phyloP scores from a whole-genome alignment of 2,329 filamentous ascomycete species.

The Xylariaceae sp. region DNA sequence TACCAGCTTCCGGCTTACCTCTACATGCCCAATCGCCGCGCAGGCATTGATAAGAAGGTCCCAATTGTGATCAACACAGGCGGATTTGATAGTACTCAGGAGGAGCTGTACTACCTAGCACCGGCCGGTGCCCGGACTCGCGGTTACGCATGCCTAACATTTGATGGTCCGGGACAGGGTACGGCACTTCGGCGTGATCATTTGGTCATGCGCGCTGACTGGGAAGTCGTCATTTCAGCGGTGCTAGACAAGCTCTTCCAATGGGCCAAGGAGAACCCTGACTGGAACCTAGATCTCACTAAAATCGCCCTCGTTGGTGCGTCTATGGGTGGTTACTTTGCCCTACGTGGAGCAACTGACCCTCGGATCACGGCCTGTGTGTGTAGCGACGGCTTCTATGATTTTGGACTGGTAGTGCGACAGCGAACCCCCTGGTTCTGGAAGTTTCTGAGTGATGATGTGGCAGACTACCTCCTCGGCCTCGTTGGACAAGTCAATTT shows the following conservation, averaged over 20 bases:
- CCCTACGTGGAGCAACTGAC: slow-evolving; percentile 50
- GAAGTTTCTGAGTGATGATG: too few species aligned
- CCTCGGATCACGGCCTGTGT: slow-evolving; percentile 52
- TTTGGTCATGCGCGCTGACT: slow-evolving; percentile 45
- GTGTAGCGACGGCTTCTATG: too few species aligned
- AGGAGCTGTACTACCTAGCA: slow-evolving; percentile 48
- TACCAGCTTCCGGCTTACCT: background rate
- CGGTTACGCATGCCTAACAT: slow-evolving; percentile 52
- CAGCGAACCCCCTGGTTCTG: too few species aligned
- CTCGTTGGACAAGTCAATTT: too few species aligned
- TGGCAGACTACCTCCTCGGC: too few species aligned
- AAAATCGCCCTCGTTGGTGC: slow-evolving; percentile 46
- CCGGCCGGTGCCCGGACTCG: slow-evolving; percentile 32
- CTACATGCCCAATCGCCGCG: background rate
- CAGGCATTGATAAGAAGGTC: background rate
- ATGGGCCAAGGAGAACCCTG: slow-evolving; percentile 22
- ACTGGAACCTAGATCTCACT: slow-evolving; percentile 44
- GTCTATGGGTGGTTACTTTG: slow-evolving; percentile 53
- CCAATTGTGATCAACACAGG: slow-evolving; percentile 39
- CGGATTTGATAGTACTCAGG: slow-evolving; percentile 46
- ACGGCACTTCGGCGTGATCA: slow-evolving; percentile 40
- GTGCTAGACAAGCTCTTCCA: slow-evolving; percentile 43
- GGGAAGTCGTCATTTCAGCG: slow-evolving; percentile 42
- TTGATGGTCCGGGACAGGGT: slow-evolving; percentile 55
- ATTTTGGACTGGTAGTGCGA: too few species aligned